Evolutionary conservation across 495 filamentous ascomycete genomes (phyloP), one percentile per base, ranked within the genome.

Genomic region (Thermothielavioides terrestris): DNA sequence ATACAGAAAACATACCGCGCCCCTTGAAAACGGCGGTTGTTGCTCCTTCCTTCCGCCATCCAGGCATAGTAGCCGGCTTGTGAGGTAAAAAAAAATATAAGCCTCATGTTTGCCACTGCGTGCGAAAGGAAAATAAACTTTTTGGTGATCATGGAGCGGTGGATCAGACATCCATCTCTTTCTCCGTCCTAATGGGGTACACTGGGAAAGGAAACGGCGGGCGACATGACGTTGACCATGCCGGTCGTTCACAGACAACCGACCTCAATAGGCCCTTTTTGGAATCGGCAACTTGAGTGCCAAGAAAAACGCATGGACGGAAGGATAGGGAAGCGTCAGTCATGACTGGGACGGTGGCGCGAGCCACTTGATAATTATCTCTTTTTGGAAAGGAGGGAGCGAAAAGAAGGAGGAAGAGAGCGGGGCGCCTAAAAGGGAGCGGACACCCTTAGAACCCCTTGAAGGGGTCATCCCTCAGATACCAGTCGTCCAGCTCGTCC

Each of bases 391-490:
- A n/a, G n/a, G 20, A 42, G 21, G 2, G 11, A 12, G 7, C 12
- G 21, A 15, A 22, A 31, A 11, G 10, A 15, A 27, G 15, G 2
- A 15, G 15, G 18, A 37, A 34, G 11, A 49, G 35, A 27, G 20
- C 26, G 20, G n/a, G n/a, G n/a, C n/a, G n/a, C n/a, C n/a, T n/a
- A n/a, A 34, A 37, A 27, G 12, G 18, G 22, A 43, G 53, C 39
- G 21, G 10, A 18, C 18, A 4, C 38, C 27, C 46, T 43, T 61
- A 76, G 51, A 76, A 76, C 10, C 72, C 73, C 49, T 58, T 62
- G 37, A 76, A 76, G 3, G 73, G 73, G 43, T 76, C 73, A 20
- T 74, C 69, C 20, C 65, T 58, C 57, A 67, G 63, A 57, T 62
- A 71, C 49, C 72, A 69, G 21, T 76, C 72, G 40, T 75, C 72